These are phyloP conservation scores for Pyrenophora graminea DNA, from an alignment of 2,329 filamentous ascomycete species.

Conservation along the genomic window DNA sequence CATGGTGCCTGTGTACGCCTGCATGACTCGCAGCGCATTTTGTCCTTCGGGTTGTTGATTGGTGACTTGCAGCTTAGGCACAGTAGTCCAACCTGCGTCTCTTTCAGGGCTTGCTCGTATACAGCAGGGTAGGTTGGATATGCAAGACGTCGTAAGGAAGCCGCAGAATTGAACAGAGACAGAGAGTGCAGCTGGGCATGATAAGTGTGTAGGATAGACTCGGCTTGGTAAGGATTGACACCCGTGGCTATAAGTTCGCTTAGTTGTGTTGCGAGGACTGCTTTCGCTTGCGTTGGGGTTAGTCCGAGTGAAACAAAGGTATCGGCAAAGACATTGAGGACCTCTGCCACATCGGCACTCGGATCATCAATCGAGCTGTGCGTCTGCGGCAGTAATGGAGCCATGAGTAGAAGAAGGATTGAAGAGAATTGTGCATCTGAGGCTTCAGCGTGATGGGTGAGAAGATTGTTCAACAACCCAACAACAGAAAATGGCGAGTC, in stretches of 20 bases:
- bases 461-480: conserved; percentile 49
- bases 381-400: conserved; percentile 52
- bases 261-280: conserved; percentile 48
- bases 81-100: conserved; percentile 58
- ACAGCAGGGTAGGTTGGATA: conserved; percentile 61
- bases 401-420: conserved; percentile 52
- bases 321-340: conserved; percentile 47
- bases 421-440: conserved; percentile 55
- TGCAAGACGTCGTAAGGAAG: conserved; percentile 59
- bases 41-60: conserved; percentile 57
- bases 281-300: conserved; percentile 46
- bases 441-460: conserved; percentile 48
- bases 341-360: conserved; percentile 36
- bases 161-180: conserved; percentile 57
- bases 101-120: conserved; percentile 61
- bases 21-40: conserved; percentile 58
- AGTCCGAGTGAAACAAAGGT: conserved; percentile 46
- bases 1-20: conserved; percentile 48
- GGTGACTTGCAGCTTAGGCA: conserved; percentile 62
- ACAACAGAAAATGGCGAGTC: conserved; percentile 48
- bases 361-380: conserved; percentile 37
- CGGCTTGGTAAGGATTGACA: conserved; percentile 57
- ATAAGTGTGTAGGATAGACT: conserved; percentile 61
- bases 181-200: conserved; percentile 58
- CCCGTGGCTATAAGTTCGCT: conserved; percentile 50